Evolutionary conservation across 257 asterid genomes (phyloP).

Genomic region (Capsicum baccatum): DNA sequence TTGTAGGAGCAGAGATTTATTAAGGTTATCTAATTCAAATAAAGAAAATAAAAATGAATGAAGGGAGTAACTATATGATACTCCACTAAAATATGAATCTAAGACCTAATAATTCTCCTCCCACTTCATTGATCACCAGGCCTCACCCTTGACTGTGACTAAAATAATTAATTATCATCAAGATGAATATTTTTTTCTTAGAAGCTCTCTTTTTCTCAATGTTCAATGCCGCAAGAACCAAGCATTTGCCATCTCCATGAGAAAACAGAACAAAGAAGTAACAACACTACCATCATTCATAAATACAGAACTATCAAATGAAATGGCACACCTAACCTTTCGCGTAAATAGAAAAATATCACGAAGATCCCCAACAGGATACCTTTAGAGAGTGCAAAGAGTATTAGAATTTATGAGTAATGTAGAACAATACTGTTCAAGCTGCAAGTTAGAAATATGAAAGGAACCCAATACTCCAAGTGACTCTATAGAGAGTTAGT

Average conservation of each 20-base stretch:
- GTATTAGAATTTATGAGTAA: conserved; percentile 56
- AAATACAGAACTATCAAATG: conserved; percentile 33
- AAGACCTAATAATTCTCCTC: conserved; percentile 1
- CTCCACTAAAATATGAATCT: background rate
- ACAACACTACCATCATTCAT: conserved; percentile 4
- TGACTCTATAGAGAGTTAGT: too few species aligned
- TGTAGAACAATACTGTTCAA: conserved; percentile 82
- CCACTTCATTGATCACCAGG: background rate
- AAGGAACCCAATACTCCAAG: conserved; percentile 86
- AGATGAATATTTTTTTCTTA: conserved; percentile 20
- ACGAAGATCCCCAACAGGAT: conserved; percentile 65
- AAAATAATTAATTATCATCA: conserved; percentile 5
- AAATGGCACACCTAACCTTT: conserved; percentile 61
- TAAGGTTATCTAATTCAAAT: too few species aligned
- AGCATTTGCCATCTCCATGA: conserved; percentile 10
- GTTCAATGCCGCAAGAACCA: conserved; percentile 19
- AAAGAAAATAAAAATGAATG: too few species aligned
- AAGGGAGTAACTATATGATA: too few species aligned
- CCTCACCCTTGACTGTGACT: conserved; percentile 3
- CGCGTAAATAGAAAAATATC: conserved; percentile 64
- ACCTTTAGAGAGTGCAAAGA: conserved; percentile 64
- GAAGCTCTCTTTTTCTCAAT: conserved; percentile 22
- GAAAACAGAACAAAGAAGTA: conserved; percentile 21
- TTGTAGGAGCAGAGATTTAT: too few species aligned
- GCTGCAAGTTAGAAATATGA: conserved; percentile 77